phyloP scores from a whole-genome alignment of 345 rosid genomes.

The Combretum micranthum region DNA sequence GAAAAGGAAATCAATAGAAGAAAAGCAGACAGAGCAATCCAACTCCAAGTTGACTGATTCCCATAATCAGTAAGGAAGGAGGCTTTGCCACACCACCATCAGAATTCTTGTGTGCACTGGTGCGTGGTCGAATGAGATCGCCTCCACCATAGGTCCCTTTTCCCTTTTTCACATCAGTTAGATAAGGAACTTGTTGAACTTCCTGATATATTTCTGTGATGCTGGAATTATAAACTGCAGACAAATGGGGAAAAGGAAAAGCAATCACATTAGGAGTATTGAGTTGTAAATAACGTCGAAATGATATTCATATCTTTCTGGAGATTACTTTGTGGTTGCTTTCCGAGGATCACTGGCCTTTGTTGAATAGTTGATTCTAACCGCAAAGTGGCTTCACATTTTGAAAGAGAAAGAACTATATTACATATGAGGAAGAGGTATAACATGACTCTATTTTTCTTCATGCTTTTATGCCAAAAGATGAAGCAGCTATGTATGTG shows the following conservation, averaged over 20 bases:
- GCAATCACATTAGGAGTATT: background rate
- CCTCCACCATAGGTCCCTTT: conserved; percentile 24
- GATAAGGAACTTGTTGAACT: too few species aligned
- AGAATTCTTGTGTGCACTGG: background rate
- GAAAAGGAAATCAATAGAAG: too few species aligned
- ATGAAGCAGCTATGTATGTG: too few species aligned
- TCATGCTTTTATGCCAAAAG: too few species aligned
- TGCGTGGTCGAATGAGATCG: conserved; percentile 14
- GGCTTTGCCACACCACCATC: background rate
- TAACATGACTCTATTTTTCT: background rate
- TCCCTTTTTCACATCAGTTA: conserved; percentile 4
- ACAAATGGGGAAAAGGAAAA: too few species aligned
- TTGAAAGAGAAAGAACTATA: conserved; percentile 3
- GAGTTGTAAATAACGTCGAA: background rate
- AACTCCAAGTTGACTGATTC: background rate
- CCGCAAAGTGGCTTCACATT: conserved; percentile 6
- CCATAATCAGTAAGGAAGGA: conserved; percentile 3
- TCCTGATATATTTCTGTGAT: too few species aligned
- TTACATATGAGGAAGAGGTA: background rate
- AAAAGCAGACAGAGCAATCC: background rate
- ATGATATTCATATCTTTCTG: background rate
- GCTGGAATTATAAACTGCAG: too few species aligned
- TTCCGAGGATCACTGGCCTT: background rate
- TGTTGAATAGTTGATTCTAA: background rate
- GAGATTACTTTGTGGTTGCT: background rate